A percentile compares a stretch with the other conserved stretches of the same genome.
Conservation (phyloP, 441 rosid genomes). For the Corymbia calophylla region DNA sequence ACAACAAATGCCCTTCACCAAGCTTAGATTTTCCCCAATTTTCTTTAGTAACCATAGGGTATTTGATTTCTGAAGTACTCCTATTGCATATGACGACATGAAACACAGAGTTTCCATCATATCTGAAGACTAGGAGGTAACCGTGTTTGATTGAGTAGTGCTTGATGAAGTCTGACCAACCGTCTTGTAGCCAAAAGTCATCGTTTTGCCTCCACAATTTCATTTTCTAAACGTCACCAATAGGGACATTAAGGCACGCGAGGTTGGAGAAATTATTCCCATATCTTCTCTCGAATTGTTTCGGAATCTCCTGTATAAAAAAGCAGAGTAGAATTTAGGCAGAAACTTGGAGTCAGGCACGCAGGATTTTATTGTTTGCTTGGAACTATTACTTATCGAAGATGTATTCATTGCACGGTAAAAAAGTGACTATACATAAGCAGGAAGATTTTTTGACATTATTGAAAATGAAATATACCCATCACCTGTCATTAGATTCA, state of each 20-base stretch:
- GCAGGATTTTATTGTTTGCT: background rate
- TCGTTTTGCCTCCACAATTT: conserved; percentile 1
- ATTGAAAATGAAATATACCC: background rate
- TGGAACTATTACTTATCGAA: background rate
- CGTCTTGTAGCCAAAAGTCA: conserved; percentile 14
- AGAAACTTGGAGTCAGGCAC: background rate
- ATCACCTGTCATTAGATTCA: background rate
- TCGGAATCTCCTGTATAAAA: conserved; percentile 10
- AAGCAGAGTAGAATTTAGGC: background rate
- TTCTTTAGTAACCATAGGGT: background rate
- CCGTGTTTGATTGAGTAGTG: conserved; percentile 1
- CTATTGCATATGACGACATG: conserved; percentile 20
- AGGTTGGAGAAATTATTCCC: background rate
- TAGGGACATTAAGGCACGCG: conserved; percentile 11
- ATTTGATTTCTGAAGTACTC: conserved; percentile 17
- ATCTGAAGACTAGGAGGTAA: conserved; percentile 13
- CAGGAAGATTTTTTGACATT: background rate
- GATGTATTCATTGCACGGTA: background rate
- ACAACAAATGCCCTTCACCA: background rate
- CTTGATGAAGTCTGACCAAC: conserved; percentile 22
- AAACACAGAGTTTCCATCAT: conserved; percentile 7
- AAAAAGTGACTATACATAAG: background rate
- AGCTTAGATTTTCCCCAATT: background rate
- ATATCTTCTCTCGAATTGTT: background rate
- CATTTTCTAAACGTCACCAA: conserved; percentile 14